Percentiles rank a stretch among this genome's conserved stretches.
These are phyloP conservation scores for Clitocybe nebularis DNA, from an alignment of 1,284 basidiomycete genomes.

Conservation along the genomic window DNA sequence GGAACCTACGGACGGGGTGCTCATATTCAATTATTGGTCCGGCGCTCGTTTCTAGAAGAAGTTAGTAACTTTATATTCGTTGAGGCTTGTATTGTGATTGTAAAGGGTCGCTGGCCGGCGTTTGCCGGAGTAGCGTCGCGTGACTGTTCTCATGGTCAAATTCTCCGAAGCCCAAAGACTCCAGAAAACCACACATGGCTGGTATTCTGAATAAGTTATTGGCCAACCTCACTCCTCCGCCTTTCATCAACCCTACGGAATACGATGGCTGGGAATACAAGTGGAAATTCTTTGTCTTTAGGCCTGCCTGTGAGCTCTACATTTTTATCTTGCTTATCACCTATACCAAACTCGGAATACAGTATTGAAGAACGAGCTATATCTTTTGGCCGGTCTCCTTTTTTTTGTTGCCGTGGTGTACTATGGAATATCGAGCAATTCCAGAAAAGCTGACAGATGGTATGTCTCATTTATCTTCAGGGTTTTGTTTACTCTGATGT, in stretches of 20 bases:
- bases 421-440: conserved; percentile 54
- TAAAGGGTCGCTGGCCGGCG: no score
- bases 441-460: conserved; percentile 56
- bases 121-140: no score
- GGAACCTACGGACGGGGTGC: no score
- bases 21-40: no score
- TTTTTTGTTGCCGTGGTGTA: conserved; percentile 52
- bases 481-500: conserved; percentile 10
- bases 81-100: no score
- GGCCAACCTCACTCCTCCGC: conserved; percentile 43
- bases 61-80: no score
- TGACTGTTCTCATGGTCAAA: no score
- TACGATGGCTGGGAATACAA: conserved; percentile 60
- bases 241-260: conserved; percentile 34
- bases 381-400: conserved; percentile 49
- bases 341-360: conserved; percentile 8
- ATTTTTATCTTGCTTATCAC: conserved; percentile 7
- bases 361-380: conserved; percentile 68
- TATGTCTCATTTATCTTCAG: no score
- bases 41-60: no score
- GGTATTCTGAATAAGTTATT: conserved; percentile 37
- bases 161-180: no score
- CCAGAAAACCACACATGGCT: no score
- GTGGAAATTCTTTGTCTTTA: conserved; percentile 76
- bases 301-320: conserved; percentile 65